Base-by-base conservation (phyloP, 2,329 filamentous ascomycete genomes). In the Fusarium duplospermum region DNA sequence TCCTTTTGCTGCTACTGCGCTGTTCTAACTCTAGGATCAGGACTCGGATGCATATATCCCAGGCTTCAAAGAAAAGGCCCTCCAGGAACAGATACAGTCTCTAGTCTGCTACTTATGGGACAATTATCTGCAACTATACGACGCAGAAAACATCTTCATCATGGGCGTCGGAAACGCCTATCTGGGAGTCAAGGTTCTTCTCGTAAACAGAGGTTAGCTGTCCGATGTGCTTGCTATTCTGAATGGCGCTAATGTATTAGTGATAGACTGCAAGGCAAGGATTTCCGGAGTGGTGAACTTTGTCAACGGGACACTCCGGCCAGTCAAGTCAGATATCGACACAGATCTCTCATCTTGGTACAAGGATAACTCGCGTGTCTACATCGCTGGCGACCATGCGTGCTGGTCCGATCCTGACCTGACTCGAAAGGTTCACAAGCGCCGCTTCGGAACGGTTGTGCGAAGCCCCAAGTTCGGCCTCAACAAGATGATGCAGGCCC, bases 91-190 rank as follows among this genome's bases (percentile, higher is more conserved):
- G 81, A 91, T 90, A 0, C 91, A 93, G 71, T 92, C 96, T 70
- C 85, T 98, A 13, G 90, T 96, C 6, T 91, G 89, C 69, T 98
- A 98, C 79, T 86, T 99, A 16, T 99, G 96, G 96, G 95, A 98
- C 77, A 99, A 99, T 80, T 98, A 98, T 79, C 91, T 99, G 22
- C 94, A 98, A 86, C 87, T 93, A 35, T 91, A 92, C 60, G 84
- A 92, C 3, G 87, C 89, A 0, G 91, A 92, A 7, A 90, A 96
- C 62, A 90, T 98, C 18, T 93, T 97, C 80, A 86, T 99, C 24
- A 87, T 99, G 80, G 96, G 96, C 1, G 91, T 97, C 2, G 96
- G 96, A n/a, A 92, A 94, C 77, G 94, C 96, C 2, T 97, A 96
- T 79, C 86, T 93, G 4, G 95, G 94, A 2, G 89, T 98, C 57